These are phyloP conservation scores for Marchantia paleacea DNA, from an alignment of 225 moss, liverwort and hornwort species.

Conservation along the genomic window DNA sequence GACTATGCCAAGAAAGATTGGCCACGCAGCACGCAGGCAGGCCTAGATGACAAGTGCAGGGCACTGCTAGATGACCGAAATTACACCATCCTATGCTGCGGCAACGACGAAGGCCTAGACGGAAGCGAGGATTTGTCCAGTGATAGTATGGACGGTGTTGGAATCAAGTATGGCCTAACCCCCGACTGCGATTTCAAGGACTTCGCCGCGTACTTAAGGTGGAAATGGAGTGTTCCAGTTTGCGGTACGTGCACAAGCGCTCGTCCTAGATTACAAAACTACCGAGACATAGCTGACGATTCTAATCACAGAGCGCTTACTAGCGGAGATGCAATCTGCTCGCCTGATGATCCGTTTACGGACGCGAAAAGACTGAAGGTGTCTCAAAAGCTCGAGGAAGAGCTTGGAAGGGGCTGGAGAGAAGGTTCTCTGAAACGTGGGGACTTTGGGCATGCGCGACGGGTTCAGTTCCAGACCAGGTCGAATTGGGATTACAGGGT, in stretches of 20 bases:
- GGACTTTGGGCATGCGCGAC: slow-evolving; percentile 11
- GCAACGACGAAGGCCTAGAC: not conserved
- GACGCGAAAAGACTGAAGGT: slow-evolving; percentile 6
- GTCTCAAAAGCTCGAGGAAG: not conserved
- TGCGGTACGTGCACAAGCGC: slow-evolving; percentile 16
- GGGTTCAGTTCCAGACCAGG: slow-evolving; percentile 20
- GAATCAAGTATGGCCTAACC: slow-evolving; percentile 19
- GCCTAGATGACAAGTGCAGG: no score
- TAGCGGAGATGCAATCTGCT: slow-evolving; percentile 13
- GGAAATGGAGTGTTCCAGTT: slow-evolving; percentile 21
- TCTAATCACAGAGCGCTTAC: slow-evolving; percentile 14
- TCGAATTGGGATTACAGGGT: slow-evolving; percentile 11
- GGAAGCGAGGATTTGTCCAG: not conserved
- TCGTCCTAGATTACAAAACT: slow-evolving; percentile 12
- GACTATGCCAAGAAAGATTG: not conserved
- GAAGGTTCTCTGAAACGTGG: slow-evolving; percentile 10
- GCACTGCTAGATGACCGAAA: not conserved
- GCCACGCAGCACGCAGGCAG: no score
- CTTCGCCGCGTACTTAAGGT: slow-evolving; percentile 3
- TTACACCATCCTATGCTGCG: not conserved
- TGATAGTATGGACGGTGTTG: not conserved
- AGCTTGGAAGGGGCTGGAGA: slow-evolving; percentile 9
- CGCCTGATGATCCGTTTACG: not conserved
- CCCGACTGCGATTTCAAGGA: slow-evolving; percentile 20
- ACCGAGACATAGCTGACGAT: slow-evolving; percentile 12